These are phyloP conservation scores for Podospora conica DNA, from an alignment of 495 filamentous ascomycete genomes.

Conservation along the genomic window DNA sequence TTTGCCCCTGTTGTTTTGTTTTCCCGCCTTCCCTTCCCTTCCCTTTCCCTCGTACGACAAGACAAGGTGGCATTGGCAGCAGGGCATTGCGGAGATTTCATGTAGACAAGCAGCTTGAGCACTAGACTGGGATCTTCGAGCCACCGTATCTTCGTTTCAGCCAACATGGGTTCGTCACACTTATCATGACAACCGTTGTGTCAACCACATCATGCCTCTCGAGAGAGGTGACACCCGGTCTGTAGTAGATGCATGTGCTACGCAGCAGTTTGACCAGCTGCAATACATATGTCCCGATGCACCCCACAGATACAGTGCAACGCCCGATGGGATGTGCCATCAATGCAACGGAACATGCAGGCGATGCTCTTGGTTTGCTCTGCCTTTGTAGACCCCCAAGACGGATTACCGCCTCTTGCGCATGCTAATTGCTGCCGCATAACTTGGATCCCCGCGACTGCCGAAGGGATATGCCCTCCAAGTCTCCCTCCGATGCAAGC, in stretches of 20 bases:
- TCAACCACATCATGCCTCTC: not conserved
- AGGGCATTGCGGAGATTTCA: not conserved
- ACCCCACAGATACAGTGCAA: not conserved
- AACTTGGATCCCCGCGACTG: not conserved
- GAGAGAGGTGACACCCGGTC: not conserved
- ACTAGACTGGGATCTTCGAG: not conserved
- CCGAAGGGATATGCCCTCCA: not conserved
- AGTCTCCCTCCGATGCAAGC: not conserved
- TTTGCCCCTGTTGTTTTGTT: not conserved
- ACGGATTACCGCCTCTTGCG: not conserved
- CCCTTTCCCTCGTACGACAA: not conserved
- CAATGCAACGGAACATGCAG: not conserved
- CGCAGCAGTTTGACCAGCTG: not conserved
- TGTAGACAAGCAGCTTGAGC: not conserved
- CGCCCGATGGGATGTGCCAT: not conserved
- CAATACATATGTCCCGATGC: not conserved
- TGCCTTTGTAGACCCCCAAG: not conserved
- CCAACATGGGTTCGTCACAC: not conserved
- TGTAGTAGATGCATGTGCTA: not conserved
- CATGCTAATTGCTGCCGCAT: not conserved
- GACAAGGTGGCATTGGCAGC: not conserved
- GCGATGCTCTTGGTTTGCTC: not conserved
- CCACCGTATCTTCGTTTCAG: not conserved
- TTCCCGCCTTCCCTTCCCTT: not conserved
- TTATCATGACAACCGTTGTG: not conserved